These are phyloP conservation scores for Barnettozyma vustinii DNA, from an alignment of 805 yeast genomes.

Conservation along the genomic window DNA sequence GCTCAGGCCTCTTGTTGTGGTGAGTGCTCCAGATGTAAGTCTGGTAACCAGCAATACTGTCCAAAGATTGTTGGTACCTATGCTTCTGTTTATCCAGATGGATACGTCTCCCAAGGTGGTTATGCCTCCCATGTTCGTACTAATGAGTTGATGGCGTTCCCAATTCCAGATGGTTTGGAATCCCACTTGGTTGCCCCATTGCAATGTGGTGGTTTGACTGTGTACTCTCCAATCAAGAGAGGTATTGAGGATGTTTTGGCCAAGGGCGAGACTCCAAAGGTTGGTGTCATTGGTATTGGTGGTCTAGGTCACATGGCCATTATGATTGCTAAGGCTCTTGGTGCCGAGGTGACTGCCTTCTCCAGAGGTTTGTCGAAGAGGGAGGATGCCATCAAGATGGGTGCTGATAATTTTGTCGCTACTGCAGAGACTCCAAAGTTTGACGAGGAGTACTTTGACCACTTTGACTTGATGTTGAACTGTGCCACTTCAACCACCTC, in stretches of 20 bases:
- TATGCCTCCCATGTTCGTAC: slow-evolving; percentile 63
- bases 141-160: slow-evolving; percentile 57
- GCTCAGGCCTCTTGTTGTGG: slow-evolving; percentile 61
- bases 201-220: slow-evolving; percentile 75
- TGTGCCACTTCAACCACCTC: slow-evolving; percentile 42
- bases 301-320: slow-evolving; percentile 55
- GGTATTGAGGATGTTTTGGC: slow-evolving; percentile 20
- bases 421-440: slow-evolving; percentile 45
- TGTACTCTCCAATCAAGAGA: slow-evolving; percentile 59
- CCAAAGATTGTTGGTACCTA: slow-evolving; percentile 44
- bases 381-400: slow-evolving; percentile 43
- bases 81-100: slow-evolving; percentile 39
- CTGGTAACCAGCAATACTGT: slow-evolving; percentile 56
- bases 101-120: slow-evolving; percentile 57
- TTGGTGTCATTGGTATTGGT: slow-evolving; percentile 53
- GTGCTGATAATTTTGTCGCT: slow-evolving; percentile 51
- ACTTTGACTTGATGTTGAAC: slow-evolving; percentile 42
- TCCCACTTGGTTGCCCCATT: slow-evolving; percentile 61
- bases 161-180: slow-evolving; percentile 51
- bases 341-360: slow-evolving; percentile 54
- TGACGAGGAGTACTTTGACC: slow-evolving; percentile 27
- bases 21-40: slow-evolving; percentile 54
- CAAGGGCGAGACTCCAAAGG: slow-evolving; percentile 29
- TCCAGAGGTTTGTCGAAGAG: slow-evolving; percentile 46
- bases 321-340: slow-evolving; percentile 52